Evolutionary conservation across 192 early-diverging fungal species (phyloP).

Genomic region (Oehlia diaphana): DNA sequence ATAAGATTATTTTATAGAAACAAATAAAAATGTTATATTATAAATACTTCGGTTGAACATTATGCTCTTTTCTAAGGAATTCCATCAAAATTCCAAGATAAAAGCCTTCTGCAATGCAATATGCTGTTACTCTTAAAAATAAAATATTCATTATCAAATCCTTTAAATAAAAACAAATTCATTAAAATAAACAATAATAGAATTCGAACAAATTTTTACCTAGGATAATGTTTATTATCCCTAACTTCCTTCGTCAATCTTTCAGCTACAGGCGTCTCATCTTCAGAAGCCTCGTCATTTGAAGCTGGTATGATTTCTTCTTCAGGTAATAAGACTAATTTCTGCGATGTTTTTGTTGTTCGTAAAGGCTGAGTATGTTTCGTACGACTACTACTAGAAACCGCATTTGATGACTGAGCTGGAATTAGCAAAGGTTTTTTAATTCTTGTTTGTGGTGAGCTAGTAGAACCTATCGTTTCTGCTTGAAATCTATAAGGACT

Average conservation of each 20-base stretch:
- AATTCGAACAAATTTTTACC: constrained; percentile 30
- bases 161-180: not conserved
- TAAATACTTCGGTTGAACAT: constrained; percentile 43
- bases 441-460: not conserved
- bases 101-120: constrained; percentile 72
- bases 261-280: constrained; percentile 42
- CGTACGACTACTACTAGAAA: not conserved
- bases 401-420: not conserved
- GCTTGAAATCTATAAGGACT: not conserved
- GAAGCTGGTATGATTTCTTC: constrained; percentile 34
- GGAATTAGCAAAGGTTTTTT: not conserved
- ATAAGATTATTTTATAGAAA: not conserved
- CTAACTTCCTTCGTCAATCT: constrained; percentile 55
- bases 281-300: constrained; percentile 28
- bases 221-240: constrained; percentile 44
- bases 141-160: not conserved
- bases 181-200: not conserved
- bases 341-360: constrained; percentile 88
- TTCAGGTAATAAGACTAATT: constrained; percentile 80
- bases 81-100: constrained; percentile 42
- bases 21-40: not conserved
- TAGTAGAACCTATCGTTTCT: not conserved
- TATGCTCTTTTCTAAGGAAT: constrained; percentile 50
- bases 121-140: constrained; percentile 64
- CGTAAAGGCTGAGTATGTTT: constrained; percentile 60